phyloP scores from a whole-genome alignment of 1,139 yeast species.

The Magnusiomyces sp. region DNA sequence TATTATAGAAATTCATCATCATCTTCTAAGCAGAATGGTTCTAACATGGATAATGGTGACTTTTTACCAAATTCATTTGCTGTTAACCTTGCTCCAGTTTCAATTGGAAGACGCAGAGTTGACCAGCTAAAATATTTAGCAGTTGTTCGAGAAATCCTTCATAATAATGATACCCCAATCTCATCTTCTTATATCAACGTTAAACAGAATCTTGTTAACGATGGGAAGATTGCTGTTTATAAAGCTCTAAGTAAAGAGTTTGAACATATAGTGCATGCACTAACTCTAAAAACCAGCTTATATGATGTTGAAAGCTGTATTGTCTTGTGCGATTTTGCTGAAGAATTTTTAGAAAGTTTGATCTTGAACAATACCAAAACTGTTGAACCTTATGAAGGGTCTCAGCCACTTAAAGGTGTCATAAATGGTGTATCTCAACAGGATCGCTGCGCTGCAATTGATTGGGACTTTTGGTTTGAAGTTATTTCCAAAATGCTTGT shows the following conservation, averaged over 20 bases:
- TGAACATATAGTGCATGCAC: conserved; percentile 32
- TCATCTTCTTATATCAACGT: conserved; percentile 25
- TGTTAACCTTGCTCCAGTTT: conserved; percentile 14
- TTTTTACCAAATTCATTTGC: conserved; percentile 8
- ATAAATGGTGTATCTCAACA: conserved; percentile 18
- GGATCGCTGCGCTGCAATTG: conserved; percentile 28
- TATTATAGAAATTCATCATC: no score
- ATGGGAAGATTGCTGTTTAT: no score
- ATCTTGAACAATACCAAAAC: conserved; percentile 14
- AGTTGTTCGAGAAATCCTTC: conserved; percentile 32
- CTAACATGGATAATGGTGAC: background rate
- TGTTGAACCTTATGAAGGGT: no score
- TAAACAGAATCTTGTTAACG: no score
- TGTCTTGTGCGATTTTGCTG: conserved; percentile 41
- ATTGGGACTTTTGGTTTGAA: conserved; percentile 74
- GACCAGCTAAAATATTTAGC: conserved; percentile 30
- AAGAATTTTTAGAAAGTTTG: conserved; percentile 32
- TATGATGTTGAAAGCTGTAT: conserved; percentile 40
- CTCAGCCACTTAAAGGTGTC: no score
- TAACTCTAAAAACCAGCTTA: conserved; percentile 31
- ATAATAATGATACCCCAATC: conserved; percentile 28
- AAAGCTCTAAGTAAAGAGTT: conserved; percentile 19
- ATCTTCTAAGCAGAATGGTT: no score
- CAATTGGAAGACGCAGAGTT: conserved; percentile 24
- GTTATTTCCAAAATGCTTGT: conserved; percentile 49